A percentile compares a stretch with the other conserved stretches of the same genome.
These are phyloP conservation scores for Candida gorgasii DNA, from an alignment of 805 yeast species.

Conservation along the genomic window DNA sequence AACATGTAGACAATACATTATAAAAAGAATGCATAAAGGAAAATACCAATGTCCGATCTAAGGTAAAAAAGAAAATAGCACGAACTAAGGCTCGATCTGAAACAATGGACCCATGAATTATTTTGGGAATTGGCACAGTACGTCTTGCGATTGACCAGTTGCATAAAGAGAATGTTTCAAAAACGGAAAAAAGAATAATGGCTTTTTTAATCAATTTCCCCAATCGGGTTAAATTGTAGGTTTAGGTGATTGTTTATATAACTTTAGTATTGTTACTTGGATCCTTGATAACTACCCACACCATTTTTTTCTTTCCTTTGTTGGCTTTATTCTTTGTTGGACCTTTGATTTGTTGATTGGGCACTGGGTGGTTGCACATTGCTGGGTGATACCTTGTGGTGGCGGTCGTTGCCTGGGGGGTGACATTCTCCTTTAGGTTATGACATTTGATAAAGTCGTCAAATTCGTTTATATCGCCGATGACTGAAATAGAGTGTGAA, in stretches of 20 bases:
- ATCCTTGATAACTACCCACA: neutral
- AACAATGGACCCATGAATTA: conserved; percentile 3
- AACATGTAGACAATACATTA: neutral
- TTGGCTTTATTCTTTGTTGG: neutral
- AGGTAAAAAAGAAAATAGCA: neutral
- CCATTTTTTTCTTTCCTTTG: neutral
- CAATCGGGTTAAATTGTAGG: conserved; percentile 2
- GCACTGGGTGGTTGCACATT: conserved; percentile 7
- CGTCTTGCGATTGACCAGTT: neutral
- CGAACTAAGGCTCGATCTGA: too few relatives aligned
- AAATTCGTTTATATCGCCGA: too few relatives aligned
- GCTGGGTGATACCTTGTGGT: conserved; percentile 5
- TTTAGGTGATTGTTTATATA: neutral
- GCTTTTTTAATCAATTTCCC: neutral
- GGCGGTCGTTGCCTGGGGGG: too few relatives aligned
- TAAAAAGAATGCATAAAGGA: conserved; percentile 4
- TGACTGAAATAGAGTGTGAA: too few relatives aligned
- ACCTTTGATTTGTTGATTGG: too few relatives aligned
- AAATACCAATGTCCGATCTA: conserved; percentile 1
- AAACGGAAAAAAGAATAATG: conserved; percentile 1
- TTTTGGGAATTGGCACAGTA: neutral
- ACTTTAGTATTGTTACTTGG: neutral
- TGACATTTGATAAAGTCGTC: too few relatives aligned
- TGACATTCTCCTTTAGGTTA: too few relatives aligned
- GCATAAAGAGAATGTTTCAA: neutral